Evolutionary conservation across 1,139 yeast species (phyloP).

Genomic region (Suhomyces bribrorum): DNA sequence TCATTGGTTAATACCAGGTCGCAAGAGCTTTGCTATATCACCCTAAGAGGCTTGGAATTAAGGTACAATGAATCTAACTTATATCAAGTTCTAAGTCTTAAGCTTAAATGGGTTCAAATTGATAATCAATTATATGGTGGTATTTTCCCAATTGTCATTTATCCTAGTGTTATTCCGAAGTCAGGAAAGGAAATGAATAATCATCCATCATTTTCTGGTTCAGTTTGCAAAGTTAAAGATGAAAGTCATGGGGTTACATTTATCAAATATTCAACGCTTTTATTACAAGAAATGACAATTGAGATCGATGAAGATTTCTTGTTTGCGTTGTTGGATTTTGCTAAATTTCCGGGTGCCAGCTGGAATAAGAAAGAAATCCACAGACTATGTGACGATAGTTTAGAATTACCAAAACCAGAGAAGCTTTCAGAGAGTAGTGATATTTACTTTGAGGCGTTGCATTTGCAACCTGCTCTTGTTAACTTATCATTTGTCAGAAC

Average conservation of each 20-base stretch:
- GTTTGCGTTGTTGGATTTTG: constrained; percentile 77
- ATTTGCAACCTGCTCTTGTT: constrained; percentile 86
- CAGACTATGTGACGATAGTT: constrained; percentile 60
- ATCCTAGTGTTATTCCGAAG: constrained; percentile 89
- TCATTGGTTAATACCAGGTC: constrained; percentile 72
- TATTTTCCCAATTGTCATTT: constrained; percentile 83
- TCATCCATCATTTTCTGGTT: constrained; percentile 88
- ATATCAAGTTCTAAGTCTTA: constrained; percentile 76
- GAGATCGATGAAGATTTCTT: constrained; percentile 94
- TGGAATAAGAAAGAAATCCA: constrained; percentile 58
- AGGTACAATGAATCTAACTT: constrained; percentile 82
- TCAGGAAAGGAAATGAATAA: constrained; percentile 79
- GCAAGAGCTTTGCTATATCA: constrained; percentile 81
- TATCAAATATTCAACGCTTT: constrained; percentile 85
- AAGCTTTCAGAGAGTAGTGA: constrained; percentile 64
- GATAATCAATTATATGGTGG: constrained; percentile 93
- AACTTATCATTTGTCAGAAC: constrained; percentile 92
- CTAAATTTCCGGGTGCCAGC: constrained; percentile 68
- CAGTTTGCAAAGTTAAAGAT: constrained; percentile 82
- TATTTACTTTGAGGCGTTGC: constrained; percentile 88
- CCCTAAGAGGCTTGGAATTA: constrained; percentile 77
- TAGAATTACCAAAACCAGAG: constrained; percentile 72
- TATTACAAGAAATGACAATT: constrained; percentile 86
- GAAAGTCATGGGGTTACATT: constrained; percentile 87
- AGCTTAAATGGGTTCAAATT: constrained; percentile 90